A percentile compares a stretch with the other conserved stretches of the same genome.
Evolutionary conservation across 176 grass and related monocot genomes (phyloP).

Genomic region (Oryza nivara): DNA sequence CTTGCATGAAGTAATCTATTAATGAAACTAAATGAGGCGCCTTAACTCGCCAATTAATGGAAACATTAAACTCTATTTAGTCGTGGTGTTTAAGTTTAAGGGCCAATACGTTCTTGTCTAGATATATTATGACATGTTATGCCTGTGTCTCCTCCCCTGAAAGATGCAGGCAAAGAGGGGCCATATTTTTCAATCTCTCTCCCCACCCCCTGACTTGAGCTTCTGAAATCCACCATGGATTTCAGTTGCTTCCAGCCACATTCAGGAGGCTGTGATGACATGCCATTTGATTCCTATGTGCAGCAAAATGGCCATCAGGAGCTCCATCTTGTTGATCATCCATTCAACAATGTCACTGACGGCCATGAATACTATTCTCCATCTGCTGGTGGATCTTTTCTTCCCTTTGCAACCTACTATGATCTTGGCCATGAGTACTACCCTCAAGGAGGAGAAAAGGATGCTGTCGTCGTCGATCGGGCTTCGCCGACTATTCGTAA

Average conservation of each 20-base stretch:
- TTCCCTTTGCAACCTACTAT: constrained; percentile 33
- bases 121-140: constrained; percentile 42
- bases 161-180: constrained; percentile 33
- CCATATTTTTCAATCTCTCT: neutral
- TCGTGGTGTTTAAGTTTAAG: constrained; percentile 27
- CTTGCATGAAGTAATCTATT: constrained; percentile 47
- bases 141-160: constrained; percentile 28
- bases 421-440: constrained; percentile 3
- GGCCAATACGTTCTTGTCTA: constrained; percentile 31
- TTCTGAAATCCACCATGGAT: constrained; percentile 56
- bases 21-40: constrained; percentile 32
- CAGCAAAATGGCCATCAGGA: constrained; percentile 31
- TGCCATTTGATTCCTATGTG: constrained; percentile 39
- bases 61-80: constrained; percentile 43
- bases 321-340: constrained; percentile 37
- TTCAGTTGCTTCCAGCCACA: constrained; percentile 50
- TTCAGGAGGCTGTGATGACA: constrained; percentile 24
- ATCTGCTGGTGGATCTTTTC: neutral
- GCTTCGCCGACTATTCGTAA: neutral
- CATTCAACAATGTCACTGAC: neutral
- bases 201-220: neutral
- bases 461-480: neutral
- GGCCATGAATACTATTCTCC: neutral
- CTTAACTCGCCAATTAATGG: constrained; percentile 48
- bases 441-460: neutral